These are phyloP conservation scores for Talaromyces atroroseus DNA, from an alignment of 2,329 filamentous ascomycete species.

Conservation along the genomic window DNA sequence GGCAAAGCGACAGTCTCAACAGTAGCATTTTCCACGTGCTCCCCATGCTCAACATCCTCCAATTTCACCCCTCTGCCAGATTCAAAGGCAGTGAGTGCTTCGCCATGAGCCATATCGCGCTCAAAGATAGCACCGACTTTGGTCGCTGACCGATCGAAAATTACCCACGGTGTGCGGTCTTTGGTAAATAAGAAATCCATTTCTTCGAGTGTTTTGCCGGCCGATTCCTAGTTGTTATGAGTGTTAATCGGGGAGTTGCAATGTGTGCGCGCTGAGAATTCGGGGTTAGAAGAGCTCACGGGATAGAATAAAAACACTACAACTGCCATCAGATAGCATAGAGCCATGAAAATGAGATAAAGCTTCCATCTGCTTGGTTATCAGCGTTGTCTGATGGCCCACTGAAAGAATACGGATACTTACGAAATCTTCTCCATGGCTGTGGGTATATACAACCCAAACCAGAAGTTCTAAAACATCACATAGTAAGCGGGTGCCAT, in stretches of 20 bases:
- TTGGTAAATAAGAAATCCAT: constrained; percentile 20
- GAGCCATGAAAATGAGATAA: constrained; percentile 22
- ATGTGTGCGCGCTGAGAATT: too few species aligned
- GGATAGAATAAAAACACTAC: constrained; percentile 21
- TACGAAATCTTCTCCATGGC: constrained; percentile 22
- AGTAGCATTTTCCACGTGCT: neutral
- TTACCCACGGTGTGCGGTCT: constrained; percentile 18
- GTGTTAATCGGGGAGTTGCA: neutral
- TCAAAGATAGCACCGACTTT: constrained; percentile 22
- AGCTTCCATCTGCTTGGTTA: constrained; percentile 18
- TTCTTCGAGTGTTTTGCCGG: constrained; percentile 21
- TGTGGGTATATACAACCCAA: constrained; percentile 22
- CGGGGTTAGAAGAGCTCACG: constrained; percentile 9
- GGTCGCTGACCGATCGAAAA: constrained; percentile 17
- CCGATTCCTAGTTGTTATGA: constrained; percentile 17
- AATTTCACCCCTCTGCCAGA: constrained; percentile 1
- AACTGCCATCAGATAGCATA: constrained; percentile 20
- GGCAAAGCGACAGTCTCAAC: neutral
- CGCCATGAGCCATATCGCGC: constrained; percentile 20
- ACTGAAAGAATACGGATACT: constrained; percentile 2
- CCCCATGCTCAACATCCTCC: neutral
- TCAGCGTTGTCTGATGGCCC: neutral
- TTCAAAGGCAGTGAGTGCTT: constrained; percentile 21
- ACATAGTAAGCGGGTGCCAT: too few species aligned
- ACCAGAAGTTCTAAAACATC: constrained; percentile 22